Base-by-base conservation (phyloP, 495 filamentous ascomycete species). In the Tuber melanosporum region DNA sequence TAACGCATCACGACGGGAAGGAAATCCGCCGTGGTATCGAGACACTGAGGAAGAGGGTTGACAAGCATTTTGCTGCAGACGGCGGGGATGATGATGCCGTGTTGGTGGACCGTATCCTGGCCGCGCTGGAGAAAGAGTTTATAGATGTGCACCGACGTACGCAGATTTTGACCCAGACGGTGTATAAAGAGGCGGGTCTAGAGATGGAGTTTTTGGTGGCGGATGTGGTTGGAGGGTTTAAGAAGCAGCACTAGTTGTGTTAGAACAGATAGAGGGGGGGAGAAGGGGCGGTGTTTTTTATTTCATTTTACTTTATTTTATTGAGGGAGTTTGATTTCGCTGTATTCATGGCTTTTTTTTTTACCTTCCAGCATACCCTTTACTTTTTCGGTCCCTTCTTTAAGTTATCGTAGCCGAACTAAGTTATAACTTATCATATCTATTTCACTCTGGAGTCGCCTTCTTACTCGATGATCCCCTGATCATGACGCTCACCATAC, bases 41-140 rank as follows among this genome's bases (percentile, higher is more conserved):
- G 76, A 88, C 92, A 77, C 87, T 98, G 44, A 90, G 90, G 83
- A 96, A 95, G 85, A 88, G 95, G 44, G 92, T 98, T 6, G 94
- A 98, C 85, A 98, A 98, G 84, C 95, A 98, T 84, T 98, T 98
- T 85, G 93, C 92, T 39, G 93, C 95, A 69, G 92, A 90, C 7
- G 93, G 94, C 78, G 93, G 95, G 78, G 88, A 88, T 47, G 85
- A 81, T 32, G 77, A 76, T 49, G 75, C 85, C 26, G 86, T 92
- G 62, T 85, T 98, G 45, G 92, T 97, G 66, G 85, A 86, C 47
- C 91, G 92, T 84, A 93, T 98, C 72, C 84, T 92, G n/a, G 89
- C 88, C 79, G 92, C 91, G 84, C 94, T 93, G 81, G 93, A 96
- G 86, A 86, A 84, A 70, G 91, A 90, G 73, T 98, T 97, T 84